Conservation (phyloP, 768 basidiomycete genomes). For the Myochromella boudieri region DNA sequence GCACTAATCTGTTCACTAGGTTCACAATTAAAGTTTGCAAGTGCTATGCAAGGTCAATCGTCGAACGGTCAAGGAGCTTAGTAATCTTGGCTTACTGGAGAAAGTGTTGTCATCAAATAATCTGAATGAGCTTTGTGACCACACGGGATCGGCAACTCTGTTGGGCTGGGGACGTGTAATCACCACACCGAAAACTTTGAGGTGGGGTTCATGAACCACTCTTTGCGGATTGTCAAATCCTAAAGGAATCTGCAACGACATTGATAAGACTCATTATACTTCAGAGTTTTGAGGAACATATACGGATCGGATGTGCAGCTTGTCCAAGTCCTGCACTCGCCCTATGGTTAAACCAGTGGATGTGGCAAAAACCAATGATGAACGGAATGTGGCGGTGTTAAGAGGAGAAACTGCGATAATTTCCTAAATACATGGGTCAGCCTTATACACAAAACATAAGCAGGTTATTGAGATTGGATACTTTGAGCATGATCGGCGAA, state of each 20-base stretch:
- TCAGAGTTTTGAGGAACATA: slow-evolving; percentile 16
- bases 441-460: too few relatives aligned
- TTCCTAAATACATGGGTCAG: slow-evolving; percentile 36
- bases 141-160: slow-evolving; percentile 50
- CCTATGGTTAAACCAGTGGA: slow-evolving; percentile 62
- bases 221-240: slow-evolving; percentile 71
- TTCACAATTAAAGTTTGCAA: slow-evolving; percentile 49
- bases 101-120: slow-evolving; percentile 67
- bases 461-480: too few relatives aligned
- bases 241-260: slow-evolving; percentile 54
- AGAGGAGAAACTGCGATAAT: slow-evolving; percentile 51
- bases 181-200: slow-evolving; percentile 65
- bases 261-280: slow-evolving; percentile 6
- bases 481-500: slow-evolving; percentile 75
- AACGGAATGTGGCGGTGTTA: slow-evolving; percentile 45
- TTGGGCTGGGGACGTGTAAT: slow-evolving; percentile 55
- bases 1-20: slow-evolving; percentile 65
- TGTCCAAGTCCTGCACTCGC: slow-evolving; percentile 62
- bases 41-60: slow-evolving; percentile 27
- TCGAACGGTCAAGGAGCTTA: not conserved
- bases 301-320: slow-evolving; percentile 81
- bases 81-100: slow-evolving; percentile 43
- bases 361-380: slow-evolving; percentile 61
- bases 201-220: slow-evolving; percentile 56
- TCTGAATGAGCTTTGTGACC: slow-evolving; percentile 56